Evolutionary conservation across 2,329 filamentous ascomycete genomes (phyloP).

Genomic region (Calycina herbarum): DNA sequence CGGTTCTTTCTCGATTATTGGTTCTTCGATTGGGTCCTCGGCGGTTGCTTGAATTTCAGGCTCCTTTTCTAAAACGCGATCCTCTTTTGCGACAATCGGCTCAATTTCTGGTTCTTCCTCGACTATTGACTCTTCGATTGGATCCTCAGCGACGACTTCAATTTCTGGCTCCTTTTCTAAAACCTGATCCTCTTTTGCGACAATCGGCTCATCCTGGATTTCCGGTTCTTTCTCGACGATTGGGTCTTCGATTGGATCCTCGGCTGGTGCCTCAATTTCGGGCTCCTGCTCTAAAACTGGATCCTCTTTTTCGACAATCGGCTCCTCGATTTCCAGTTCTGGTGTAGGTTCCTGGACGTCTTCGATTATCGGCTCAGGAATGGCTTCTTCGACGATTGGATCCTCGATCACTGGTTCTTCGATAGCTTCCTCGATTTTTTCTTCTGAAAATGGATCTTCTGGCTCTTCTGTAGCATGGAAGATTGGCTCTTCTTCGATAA

Average conservation of each 20-base stretch:
- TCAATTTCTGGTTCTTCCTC: neutral
- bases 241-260: neutral
- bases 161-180: neutral
- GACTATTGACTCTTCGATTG: neutral
- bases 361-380: neutral
- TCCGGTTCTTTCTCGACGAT: neutral
- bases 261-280: neutral
- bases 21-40: neutral
- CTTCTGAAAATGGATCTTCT: neutral
- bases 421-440: neutral
- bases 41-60: neutral
- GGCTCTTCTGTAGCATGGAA: neutral
- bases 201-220: neutral
- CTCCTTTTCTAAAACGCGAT: neutral
- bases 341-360: neutral
- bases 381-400: neutral
- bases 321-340: neutral
- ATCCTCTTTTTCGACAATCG: conserved; percentile 7
- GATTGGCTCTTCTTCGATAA: neutral
- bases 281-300: neutral
- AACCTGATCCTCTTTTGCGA: neutral
- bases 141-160: neutral
- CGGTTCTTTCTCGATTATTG: neutral
- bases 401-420: neutral
- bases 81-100: neutral